Conservation (phyloP, 2,329 filamentous ascomycete species). For the Madurella fahalii region DNA sequence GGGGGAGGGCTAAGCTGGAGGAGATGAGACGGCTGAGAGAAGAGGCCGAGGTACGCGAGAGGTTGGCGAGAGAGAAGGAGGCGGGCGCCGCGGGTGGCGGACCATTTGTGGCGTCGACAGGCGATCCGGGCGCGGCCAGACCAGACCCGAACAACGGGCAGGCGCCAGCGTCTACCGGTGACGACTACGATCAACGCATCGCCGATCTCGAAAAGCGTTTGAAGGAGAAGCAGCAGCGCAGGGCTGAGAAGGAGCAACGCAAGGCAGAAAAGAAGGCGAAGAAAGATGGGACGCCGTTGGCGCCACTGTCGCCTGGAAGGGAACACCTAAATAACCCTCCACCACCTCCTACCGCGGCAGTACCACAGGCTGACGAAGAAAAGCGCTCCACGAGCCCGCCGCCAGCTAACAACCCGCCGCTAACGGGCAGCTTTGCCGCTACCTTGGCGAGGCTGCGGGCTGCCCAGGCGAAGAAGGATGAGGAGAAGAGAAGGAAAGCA, state of each 20-base stretch:
- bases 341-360: slow-evolving; percentile 16
- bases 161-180: not conserved
- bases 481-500: slow-evolving; percentile 46
- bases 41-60: slow-evolving; percentile 39
- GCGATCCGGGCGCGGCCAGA: not conserved
- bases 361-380: slow-evolving; percentile 36
- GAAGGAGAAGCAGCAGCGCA: slow-evolving; percentile 35
- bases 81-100: not conserved
- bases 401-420: not conserved
- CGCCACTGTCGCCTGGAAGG: slow-evolving; percentile 10
- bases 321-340: slow-evolving; percentile 5
- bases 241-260: slow-evolving; percentile 41
- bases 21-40: slow-evolving; percentile 39
- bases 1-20: slow-evolving; percentile 34
- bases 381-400: slow-evolving; percentile 12
- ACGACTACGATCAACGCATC: slow-evolving; percentile 35
- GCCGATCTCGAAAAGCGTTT: slow-evolving; percentile 43
- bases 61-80: slow-evolving; percentile 28
- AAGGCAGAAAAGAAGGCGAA: slow-evolving; percentile 35
- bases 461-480: slow-evolving; percentile 49
- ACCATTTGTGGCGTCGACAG: not conserved
- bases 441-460: slow-evolving; percentile 55
- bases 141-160: not conserved
- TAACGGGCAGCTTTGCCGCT: slow-evolving; percentile 25
- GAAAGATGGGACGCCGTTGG: slow-evolving; percentile 24